Evolutionary conservation across 2,329 filamentous ascomycete species (phyloP), one percentile per base, ranked within the genome.

Genomic region (Exophiala calicioides): DNA sequence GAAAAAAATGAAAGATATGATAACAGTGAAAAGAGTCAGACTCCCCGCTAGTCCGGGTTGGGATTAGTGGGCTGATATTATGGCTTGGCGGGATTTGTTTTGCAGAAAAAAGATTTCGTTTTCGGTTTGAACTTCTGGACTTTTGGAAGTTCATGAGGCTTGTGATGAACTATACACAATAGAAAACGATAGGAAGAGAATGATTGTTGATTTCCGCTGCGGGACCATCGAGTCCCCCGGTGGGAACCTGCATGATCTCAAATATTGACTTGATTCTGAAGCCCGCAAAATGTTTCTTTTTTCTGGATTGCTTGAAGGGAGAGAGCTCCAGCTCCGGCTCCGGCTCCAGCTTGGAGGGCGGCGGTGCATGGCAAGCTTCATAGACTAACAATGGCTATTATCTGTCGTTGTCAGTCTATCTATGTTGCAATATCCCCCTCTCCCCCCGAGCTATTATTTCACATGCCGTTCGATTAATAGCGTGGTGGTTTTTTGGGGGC

Each of bases 161-260:
- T 57, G 62, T 72, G 69, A 72, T 71, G 69, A 72, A 68, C 58
- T 61, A 53, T 59, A 62, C 44, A 48, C 32, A 42, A 53, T 39
- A 60, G 66, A 60, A 58, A 65, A 68, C 67, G 68, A 72, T 72
- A 72, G 69, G 69, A 72, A 72, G 69, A 72, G 69, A 68, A 68
- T 72, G 69, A 72, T 48, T 52, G 47, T 61, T 67, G 20, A 44
- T 12, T 18, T 21, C 19, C n/a, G n/a, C n/a, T 29, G 4, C 12
- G 24, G 31, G n/a, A 7, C 15, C 19, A 47, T 31, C 18, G 10
- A 12, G 34, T 46, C 35, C 20, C n/a, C n/a, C 34, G 20, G 39
- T 23, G 3, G 35, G 29, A 27, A 42, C 15, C 29, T 29, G 21
- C 46, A 47, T 55, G 52, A 55, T 55, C 52, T 55, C 52, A 55